phyloP scores from a whole-genome alignment of 805 yeast genomes.

The baker's yeast (Saccharomyces cerevisiae) region DNA sequence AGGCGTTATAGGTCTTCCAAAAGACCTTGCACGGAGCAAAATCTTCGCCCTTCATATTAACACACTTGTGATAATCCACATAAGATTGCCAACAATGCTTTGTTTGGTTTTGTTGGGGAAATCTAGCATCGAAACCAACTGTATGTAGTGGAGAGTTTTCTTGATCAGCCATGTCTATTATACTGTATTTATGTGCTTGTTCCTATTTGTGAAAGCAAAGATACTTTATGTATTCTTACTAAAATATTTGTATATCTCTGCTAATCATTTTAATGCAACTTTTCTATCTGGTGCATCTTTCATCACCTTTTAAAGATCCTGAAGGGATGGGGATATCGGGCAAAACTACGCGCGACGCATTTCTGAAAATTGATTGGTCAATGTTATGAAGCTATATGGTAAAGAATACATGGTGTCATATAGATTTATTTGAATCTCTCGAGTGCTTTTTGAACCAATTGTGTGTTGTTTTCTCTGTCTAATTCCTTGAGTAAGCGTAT shows the following conservation, averaged over 20 bases:
- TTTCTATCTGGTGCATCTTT: background rate
- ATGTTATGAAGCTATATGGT: background rate
- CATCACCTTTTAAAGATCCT: background rate
- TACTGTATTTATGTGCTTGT: background rate
- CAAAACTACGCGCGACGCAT: background rate
- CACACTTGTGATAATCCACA: constrained; percentile 96
- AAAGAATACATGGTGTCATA: background rate
- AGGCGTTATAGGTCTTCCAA: constrained; percentile 79
- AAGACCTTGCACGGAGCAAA: constrained; percentile 96
- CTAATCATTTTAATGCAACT: background rate
- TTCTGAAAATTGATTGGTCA: background rate
- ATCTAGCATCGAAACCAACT: constrained; percentile 82
- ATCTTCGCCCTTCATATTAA: constrained; percentile 94
- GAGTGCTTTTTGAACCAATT: constrained; percentile 20
- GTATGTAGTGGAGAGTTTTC: constrained; percentile 45
- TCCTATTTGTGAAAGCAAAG: background rate
- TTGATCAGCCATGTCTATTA: constrained; percentile 13
- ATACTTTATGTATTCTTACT: background rate
- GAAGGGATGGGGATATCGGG: background rate
- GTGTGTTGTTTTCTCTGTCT: constrained; percentile 23
- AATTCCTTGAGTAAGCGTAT: constrained; percentile 23
- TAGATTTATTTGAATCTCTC: constrained; percentile 9
- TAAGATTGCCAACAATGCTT: constrained; percentile 97
- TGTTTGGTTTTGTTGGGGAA: constrained; percentile 96
- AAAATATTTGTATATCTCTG: background rate